A percentile compares a stretch with the other conserved stretches of the same genome.
Conservation (phyloP, 2,329 filamentous ascomycete genomes). For the Davidsoniella eucalypti region DNA sequence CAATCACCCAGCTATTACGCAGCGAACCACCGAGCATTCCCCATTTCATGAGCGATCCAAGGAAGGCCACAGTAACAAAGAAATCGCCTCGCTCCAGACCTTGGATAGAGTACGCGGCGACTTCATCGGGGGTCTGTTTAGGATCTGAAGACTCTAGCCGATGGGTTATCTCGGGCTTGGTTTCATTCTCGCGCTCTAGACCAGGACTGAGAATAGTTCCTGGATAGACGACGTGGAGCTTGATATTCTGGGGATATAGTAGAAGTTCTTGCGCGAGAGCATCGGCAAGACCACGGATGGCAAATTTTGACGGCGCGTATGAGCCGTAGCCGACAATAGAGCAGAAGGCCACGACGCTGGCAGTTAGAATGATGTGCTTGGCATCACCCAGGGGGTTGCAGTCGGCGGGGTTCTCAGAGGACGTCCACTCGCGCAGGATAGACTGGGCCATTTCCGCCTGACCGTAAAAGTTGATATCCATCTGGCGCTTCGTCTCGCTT, state of each 20-base stretch:
- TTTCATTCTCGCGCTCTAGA: slow-evolving; percentile 54
- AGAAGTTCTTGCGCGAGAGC: slow-evolving; percentile 68
- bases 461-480: slow-evolving; percentile 88
- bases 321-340: slow-evolving; percentile 66
- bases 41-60: slow-evolving; percentile 58
- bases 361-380: slow-evolving; percentile 77
- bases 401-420: slow-evolving; percentile 13
- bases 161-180: slow-evolving; percentile 67
- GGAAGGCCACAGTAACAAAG: slow-evolving; percentile 56
- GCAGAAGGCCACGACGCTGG: slow-evolving; percentile 58
- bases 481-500: slow-evolving; percentile 52
- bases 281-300: slow-evolving; percentile 69
- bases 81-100: slow-evolving; percentile 70
- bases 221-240: slow-evolving; percentile 68
- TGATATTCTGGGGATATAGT: slow-evolving; percentile 70
- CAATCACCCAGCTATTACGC: slow-evolving; percentile 43
- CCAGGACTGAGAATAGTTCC: slow-evolving; percentile 70
- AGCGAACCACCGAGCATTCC: slow-evolving; percentile 35
- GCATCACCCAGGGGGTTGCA: slow-evolving; percentile 24
- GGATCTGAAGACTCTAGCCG: slow-evolving; percentile 71
- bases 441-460: slow-evolving; percentile 74
- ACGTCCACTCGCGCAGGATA: slow-evolving; percentile 58
- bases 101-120: slow-evolving; percentile 51
- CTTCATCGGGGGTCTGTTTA: slow-evolving; percentile 59
- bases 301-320: slow-evolving; percentile 74